Conservation (phyloP, 2,329 filamentous ascomycete genomes). For the Colletotrichum destructivum region DNA sequence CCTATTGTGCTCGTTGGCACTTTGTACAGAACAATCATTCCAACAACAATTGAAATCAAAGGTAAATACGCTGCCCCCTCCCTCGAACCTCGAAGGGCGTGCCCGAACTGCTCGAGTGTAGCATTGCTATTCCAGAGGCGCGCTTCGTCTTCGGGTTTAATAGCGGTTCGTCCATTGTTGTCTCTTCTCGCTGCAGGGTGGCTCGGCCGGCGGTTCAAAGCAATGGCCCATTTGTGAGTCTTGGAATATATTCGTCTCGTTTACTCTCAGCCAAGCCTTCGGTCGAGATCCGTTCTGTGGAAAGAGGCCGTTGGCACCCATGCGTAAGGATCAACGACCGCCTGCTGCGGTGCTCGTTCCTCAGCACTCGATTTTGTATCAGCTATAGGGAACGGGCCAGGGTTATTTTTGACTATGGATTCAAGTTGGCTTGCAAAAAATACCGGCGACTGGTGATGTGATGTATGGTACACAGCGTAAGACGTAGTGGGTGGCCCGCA, state of each 20-base stretch:
- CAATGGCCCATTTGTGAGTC: background rate
- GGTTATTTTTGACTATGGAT: background rate
- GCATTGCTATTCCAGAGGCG: background rate
- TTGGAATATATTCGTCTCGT: background rate
- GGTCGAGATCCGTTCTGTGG: constrained; percentile 1
- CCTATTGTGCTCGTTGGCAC: too few relatives aligned
- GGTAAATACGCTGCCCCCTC: too few relatives aligned
- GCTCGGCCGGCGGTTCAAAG: background rate
- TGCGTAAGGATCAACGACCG: background rate
- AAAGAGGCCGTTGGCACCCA: constrained; percentile 8
- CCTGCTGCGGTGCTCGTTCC: constrained; percentile 13
- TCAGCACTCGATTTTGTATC: constrained; percentile 22
- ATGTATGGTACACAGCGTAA: constrained; percentile 12
- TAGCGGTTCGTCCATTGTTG: background rate
- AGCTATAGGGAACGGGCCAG: constrained; percentile 7
- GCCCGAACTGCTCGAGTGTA: too few relatives aligned
- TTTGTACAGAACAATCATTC: background rate
- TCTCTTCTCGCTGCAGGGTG: background rate
- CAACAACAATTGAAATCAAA: background rate
- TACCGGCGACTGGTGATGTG: constrained; percentile 3
- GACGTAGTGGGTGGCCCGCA: background rate
- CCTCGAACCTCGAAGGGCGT: background rate
- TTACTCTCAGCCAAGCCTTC: constrained; percentile 1
- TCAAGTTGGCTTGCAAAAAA: constrained; percentile 14
- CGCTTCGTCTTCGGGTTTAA: background rate